These are phyloP conservation scores for Closterium sp. DNA, from an alignment of 139 green algal genomes.

Conservation along the genomic window DNA sequence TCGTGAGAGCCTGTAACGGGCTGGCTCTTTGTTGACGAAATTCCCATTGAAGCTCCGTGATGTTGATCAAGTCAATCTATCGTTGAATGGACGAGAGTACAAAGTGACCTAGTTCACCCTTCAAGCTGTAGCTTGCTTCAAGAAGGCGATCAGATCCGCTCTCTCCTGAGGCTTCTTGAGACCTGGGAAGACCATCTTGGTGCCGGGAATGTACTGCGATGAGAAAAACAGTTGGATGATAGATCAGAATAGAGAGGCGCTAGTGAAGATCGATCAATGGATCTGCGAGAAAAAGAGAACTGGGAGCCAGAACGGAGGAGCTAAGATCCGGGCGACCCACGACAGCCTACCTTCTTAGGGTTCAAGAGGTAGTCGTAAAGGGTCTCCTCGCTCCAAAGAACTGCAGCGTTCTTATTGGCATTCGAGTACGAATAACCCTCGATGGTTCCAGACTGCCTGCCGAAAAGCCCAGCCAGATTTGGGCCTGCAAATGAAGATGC, in stretches of 20 bases:
- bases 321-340: neutral
- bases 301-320: neutral
- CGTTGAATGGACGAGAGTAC: neutral
- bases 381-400: constrained; percentile 56
- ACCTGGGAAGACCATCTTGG: constrained; percentile 99
- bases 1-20: too few species aligned
- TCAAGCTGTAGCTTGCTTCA: constrained; percentile 52
- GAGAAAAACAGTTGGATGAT: constrained; percentile 32
- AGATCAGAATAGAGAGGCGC: neutral
- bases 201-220: constrained; percentile 72
- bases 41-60: neutral
- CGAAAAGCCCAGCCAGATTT: constrained; percentile 95
- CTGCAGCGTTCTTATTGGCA: constrained; percentile 92
- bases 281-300: neutral
- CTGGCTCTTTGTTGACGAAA: neutral
- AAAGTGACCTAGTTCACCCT: neutral
- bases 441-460: constrained; percentile 75
- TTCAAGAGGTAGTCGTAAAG: constrained; percentile 73
- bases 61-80: neutral
- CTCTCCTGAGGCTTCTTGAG: constrained; percentile 92
- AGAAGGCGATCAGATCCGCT: constrained; percentile 52
- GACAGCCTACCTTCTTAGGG: constrained; percentile 81
- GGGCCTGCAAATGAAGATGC: constrained; percentile 54
- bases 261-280: neutral
- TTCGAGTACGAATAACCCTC: constrained; percentile 93